Conservation (phyloP, 2,329 filamentous ascomycete genomes). For the Microthyrium microscopicum region DNA sequence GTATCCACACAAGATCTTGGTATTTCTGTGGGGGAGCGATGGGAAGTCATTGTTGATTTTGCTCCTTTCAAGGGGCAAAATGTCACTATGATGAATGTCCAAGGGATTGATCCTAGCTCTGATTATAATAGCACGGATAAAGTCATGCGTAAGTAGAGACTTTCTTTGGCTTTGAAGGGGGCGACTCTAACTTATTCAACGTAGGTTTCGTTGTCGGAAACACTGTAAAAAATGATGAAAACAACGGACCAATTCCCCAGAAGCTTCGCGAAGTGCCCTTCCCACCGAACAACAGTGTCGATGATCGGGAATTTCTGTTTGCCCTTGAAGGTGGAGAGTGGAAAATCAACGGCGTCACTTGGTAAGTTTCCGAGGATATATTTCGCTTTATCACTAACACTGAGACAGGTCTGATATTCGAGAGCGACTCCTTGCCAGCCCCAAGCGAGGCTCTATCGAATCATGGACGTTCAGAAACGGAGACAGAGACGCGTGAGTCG, state of each 20-base stretch:
- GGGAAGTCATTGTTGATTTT: constrained; percentile 42
- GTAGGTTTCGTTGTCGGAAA: constrained; percentile 28
- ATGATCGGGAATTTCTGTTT: constrained; percentile 19
- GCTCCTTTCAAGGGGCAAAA: constrained; percentile 30
- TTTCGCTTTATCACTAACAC: too few species aligned
- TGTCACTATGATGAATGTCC: constrained; percentile 28
- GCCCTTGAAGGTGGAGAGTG: constrained; percentile 15
- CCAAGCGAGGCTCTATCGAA: constrained; percentile 18
- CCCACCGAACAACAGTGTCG: constrained; percentile 11
- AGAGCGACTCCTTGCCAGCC: constrained; percentile 18
- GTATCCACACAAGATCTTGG: constrained; percentile 27
- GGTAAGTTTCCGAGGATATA: constrained; percentile 13
- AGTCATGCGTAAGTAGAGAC: constrained; percentile 12
- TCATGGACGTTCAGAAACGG: constrained; percentile 28
- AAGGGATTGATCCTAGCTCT: constrained; percentile 26
- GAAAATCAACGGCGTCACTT: constrained; percentile 20
- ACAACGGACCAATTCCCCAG: too few species aligned
- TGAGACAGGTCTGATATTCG: too few species aligned
- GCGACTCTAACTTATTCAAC: not conserved
- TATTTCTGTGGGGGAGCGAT: constrained; percentile 40
- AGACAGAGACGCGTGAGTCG: constrained; percentile 28
- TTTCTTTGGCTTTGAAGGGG: too few species aligned
- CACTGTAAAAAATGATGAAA: constrained; percentile 10
- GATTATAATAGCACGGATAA: constrained; percentile 32
- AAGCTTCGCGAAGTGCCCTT: constrained; percentile 15